Evolutionary conservation across 208 protist genomes (phyloP), one percentile per base, ranked within the genome.

Genomic region (Leishmania lainsoni): DNA sequence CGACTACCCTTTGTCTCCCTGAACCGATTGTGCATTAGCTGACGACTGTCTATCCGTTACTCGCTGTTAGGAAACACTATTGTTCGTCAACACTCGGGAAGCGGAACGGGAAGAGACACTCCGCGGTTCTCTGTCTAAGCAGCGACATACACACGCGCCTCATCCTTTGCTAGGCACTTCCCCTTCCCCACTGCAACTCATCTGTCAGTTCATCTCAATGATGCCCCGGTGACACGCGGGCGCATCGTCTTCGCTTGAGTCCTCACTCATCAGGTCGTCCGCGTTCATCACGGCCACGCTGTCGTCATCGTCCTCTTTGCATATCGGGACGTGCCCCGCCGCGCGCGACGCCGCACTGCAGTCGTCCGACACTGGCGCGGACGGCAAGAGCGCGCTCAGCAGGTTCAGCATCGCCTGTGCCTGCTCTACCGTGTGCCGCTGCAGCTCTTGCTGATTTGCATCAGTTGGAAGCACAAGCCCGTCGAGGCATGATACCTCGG

Each of bases 371-470:
- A 58, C 54, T 14, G 45, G 48, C 45, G 59, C 48, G 0, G 70
- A 78, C 6, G 79, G 75, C 12, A 88, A 76, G n/a, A 97, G 79
- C 26, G 93, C 95, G 16, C 77, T 79, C 80, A 93, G 80, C 22
- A 97, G 83, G 65, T 91, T 81, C 52, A 98, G 83, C 85, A 98
- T 86, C 22, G 92, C 90, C 90, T 96, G 86, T 66, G 95, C 90
- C 88, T 98, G 91, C 58, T 88, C 78, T 29, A 83, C 87, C 42
- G 81, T 75, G n/a, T 78, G 86, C 51, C 79, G 83, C 52, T 94
- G 86, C 48, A 98, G 83, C 56, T 83, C 83, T 73, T 75, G 58
- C 66, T 88, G 75, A 35, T 86, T 95, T 49, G 42, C 75, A 32
- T 65, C 83, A 0, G 91, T 96, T 17, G 95, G 95, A 45, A 98